Evolutionary conservation across 441 rosid genomes (phyloP).

Genomic region (Flueggea neowawraea): DNA sequence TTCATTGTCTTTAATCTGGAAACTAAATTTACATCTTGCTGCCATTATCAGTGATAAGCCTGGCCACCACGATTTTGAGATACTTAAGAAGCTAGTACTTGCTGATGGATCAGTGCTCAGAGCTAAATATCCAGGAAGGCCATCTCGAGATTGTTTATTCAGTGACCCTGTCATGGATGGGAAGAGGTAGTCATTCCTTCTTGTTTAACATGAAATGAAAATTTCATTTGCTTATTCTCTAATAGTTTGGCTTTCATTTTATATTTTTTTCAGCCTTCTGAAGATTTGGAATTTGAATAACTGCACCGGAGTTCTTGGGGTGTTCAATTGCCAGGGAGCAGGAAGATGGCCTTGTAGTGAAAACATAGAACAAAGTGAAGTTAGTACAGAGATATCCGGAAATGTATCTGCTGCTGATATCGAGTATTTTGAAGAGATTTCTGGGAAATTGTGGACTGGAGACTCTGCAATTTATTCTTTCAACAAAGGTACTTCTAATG

Average conservation of each 20-base stretch:
- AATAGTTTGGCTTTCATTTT: neutral
- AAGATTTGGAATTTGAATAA: conserved; percentile 62
- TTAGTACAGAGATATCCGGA: conserved; percentile 22
- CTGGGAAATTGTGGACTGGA: conserved; percentile 43
- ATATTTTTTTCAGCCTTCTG: conserved; percentile 27
- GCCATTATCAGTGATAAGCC: conserved; percentile 52
- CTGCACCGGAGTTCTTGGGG: conserved; percentile 45
- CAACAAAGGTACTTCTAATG: conserved; percentile 29
- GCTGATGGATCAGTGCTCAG: conserved; percentile 53
- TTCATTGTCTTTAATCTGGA: neutral
- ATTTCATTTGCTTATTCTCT: neutral
- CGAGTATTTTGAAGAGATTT: conserved; percentile 49
- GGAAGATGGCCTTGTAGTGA: conserved; percentile 51
- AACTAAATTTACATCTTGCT: neutral
- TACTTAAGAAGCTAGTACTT: conserved; percentile 50
- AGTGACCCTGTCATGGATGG: conserved; percentile 56
- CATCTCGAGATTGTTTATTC: conserved; percentile 48
- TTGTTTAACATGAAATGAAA: neutral
- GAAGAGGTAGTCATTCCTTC: conserved; percentile 30
- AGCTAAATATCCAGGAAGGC: conserved; percentile 59
- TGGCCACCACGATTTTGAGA: conserved; percentile 46
- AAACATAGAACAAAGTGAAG: conserved; percentile 9
- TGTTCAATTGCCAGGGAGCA: conserved; percentile 62
- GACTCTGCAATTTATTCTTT: conserved; percentile 50
- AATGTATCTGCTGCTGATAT: conserved; percentile 39